Evolutionary conservation across 805 yeast species (phyloP).

Genomic region (Lachancea sp.): DNA sequence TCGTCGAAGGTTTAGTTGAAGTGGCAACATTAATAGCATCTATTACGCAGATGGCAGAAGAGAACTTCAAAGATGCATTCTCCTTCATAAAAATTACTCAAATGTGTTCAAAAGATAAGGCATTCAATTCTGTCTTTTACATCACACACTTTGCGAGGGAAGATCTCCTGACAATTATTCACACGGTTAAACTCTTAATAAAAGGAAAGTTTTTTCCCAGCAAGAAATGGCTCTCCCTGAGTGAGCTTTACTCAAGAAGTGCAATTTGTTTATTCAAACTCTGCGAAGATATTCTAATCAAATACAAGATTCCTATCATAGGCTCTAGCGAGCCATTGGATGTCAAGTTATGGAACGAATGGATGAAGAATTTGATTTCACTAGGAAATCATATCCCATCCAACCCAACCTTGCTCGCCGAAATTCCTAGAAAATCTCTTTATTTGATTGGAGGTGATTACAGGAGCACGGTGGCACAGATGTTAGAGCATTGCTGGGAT

Average conservation of each 20-base stretch:
- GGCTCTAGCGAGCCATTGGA: constrained; percentile 49
- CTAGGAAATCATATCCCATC: constrained; percentile 63
- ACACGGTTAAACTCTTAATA: constrained; percentile 45
- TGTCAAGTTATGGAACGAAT: constrained; percentile 62
- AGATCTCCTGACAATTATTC: constrained; percentile 39
- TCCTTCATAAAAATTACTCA: constrained; percentile 41
- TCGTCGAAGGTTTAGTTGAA: constrained; percentile 70
- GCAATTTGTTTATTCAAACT: constrained; percentile 49
- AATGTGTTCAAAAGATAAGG: constrained; percentile 34
- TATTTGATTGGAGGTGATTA: constrained; percentile 55
- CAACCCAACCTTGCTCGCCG: constrained; percentile 61
- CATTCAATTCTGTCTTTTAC: constrained; percentile 39
- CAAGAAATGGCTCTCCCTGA: constrained; percentile 66
- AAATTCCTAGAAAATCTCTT: constrained; percentile 68
- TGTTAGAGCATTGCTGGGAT: constrained; percentile 66
- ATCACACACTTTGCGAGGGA: constrained; percentile 37
- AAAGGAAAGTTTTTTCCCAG: constrained; percentile 58
- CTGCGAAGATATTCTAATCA: constrained; percentile 43
- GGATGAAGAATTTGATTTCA: constrained; percentile 48
- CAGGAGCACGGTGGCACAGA: constrained; percentile 49
- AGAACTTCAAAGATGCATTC: constrained; percentile 35
- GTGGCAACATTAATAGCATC: constrained; percentile 54
- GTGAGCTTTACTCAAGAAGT: constrained; percentile 51
- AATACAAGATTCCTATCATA: constrained; percentile 46
- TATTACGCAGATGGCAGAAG: constrained; percentile 45